These are phyloP conservation scores for Ophiosphaerella narmari DNA, from an alignment of 2,329 filamentous ascomycete species.

Conservation along the genomic window DNA sequence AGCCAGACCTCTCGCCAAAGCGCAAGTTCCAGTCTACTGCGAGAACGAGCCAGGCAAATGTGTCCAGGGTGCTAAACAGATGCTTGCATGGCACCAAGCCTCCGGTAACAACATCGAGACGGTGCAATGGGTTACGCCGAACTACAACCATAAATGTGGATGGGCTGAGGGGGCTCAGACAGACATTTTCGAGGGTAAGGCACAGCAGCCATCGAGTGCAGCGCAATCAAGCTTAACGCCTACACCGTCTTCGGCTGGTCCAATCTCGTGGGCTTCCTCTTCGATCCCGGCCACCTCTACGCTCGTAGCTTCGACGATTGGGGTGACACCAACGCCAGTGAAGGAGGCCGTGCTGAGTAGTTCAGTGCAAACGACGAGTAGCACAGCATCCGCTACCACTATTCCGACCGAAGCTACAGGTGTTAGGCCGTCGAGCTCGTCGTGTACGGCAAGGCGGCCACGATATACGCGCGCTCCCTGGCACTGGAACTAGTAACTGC, in stretches of 20 bases:
- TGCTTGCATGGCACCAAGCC: slow-evolving; percentile 54
- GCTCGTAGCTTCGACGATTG: neutral
- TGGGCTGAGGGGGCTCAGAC: slow-evolving; percentile 29
- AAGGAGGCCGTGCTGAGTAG: neutral
- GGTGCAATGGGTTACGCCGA: slow-evolving; percentile 14
- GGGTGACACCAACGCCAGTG: neutral
- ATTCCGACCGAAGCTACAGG: neutral
- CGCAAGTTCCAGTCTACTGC: slow-evolving; percentile 52
- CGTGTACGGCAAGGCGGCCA: neutral
- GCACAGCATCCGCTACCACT: neutral
- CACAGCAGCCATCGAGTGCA: neutral
- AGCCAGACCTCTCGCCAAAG: slow-evolving; percentile 46
- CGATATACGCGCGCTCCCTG: neutral
- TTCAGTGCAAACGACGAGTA: neutral
- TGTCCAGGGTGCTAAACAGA: slow-evolving; percentile 56
- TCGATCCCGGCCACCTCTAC: neutral
- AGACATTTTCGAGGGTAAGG: slow-evolving; percentile 26
- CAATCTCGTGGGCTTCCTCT: neutral
- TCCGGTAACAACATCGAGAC: slow-evolving; percentile 32
- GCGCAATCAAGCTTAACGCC: neutral
- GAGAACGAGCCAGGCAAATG: slow-evolving; percentile 49
- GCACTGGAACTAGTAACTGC: neutral
- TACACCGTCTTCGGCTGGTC: neutral
- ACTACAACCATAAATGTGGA: slow-evolving; percentile 32
- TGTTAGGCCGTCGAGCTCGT: neutral